phyloP scores from a whole-genome alignment of 1,284 basidiomycete species.

The Austroboletus rostrupii region DNA sequence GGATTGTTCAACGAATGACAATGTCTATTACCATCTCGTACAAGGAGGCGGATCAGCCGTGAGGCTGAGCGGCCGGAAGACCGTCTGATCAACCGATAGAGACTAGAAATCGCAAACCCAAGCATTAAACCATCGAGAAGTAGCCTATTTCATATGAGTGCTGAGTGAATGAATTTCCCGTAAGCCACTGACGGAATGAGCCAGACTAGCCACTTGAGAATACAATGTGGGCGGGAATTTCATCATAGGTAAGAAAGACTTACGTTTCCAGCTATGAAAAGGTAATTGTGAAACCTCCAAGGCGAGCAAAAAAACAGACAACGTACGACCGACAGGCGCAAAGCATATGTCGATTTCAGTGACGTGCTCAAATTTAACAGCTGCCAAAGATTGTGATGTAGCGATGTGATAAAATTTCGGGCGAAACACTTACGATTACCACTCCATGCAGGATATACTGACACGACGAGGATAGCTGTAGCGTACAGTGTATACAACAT shows the following conservation, averaged over 20 bases:
- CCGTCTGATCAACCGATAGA: neutral
- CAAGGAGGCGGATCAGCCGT: slow-evolving; percentile 11
- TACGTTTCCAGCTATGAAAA: slow-evolving; percentile 9
- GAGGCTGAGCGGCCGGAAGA: slow-evolving; percentile 4
- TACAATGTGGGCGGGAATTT: neutral
- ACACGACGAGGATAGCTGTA: neutral
- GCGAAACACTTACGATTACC: slow-evolving; percentile 8
- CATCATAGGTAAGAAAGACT: neutral
- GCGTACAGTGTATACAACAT: slow-evolving; percentile 13
- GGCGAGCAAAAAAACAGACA: neutral
- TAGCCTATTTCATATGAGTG: slow-evolving; percentile 6
- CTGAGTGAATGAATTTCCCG: neutral
- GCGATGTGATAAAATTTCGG: neutral
- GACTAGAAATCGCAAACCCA: neutral
- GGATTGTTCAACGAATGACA: neutral
- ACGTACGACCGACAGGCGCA: slow-evolving; percentile 9
- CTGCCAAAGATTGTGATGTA: slow-evolving; percentile 5
- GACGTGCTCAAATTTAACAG: slow-evolving; percentile 5
- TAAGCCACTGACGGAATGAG: slow-evolving; percentile 11
- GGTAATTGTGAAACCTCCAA: neutral
- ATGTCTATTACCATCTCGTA: slow-evolving; percentile 16
- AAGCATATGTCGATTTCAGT: slow-evolving; percentile 11
- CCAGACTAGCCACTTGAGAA: slow-evolving; percentile 16
- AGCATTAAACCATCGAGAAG: slow-evolving; percentile 16
- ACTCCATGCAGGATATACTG: neutral